A percentile compares a stretch with the other conserved stretches of the same genome.
phyloP scores from a whole-genome alignment of 495 filamentous ascomycete species.

The Penicillium coffeae region DNA sequence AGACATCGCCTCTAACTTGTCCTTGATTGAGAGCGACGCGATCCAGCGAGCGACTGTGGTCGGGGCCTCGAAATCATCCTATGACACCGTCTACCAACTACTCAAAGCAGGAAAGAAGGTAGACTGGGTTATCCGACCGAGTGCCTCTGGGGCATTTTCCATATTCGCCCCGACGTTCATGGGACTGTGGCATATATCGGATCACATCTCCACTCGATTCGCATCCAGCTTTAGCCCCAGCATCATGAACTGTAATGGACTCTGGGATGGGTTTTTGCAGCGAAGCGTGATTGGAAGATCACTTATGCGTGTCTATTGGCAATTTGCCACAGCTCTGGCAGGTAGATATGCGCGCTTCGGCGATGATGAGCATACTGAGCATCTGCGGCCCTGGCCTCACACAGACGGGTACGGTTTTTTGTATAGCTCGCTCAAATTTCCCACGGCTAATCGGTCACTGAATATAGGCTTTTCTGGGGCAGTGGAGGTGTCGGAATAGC shows the following conservation, averaged over 20 bases:
- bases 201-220: constrained; percentile 1
- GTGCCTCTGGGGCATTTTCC: constrained; percentile 52
- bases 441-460: not conserved
- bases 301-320: not conserved
- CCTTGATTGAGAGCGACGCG: not conserved
- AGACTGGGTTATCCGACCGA: constrained; percentile 64
- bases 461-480: constrained; percentile 35
- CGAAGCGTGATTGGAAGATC: not conserved
- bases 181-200: constrained; percentile 6
- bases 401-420: constrained; percentile 1
- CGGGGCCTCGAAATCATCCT: constrained; percentile 26
- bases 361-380: not conserved
- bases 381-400: not conserved
- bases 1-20: not conserved
- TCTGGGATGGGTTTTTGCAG: constrained; percentile 10
- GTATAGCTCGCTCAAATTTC: not conserved
- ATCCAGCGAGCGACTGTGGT: constrained; percentile 16
- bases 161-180: constrained; percentile 11
- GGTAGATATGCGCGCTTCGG: not conserved
- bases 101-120: constrained; percentile 43
- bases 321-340: not conserved
- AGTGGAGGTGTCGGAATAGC: constrained; percentile 33
- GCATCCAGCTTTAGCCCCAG: constrained; percentile 6
- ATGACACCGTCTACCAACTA: constrained; percentile 20
- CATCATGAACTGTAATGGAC: constrained; percentile 15